Evolutionary conservation across 305 asterid species (phyloP), one percentile per base, ranked within the genome.

Genomic region (Fraxinus sp.): DNA sequence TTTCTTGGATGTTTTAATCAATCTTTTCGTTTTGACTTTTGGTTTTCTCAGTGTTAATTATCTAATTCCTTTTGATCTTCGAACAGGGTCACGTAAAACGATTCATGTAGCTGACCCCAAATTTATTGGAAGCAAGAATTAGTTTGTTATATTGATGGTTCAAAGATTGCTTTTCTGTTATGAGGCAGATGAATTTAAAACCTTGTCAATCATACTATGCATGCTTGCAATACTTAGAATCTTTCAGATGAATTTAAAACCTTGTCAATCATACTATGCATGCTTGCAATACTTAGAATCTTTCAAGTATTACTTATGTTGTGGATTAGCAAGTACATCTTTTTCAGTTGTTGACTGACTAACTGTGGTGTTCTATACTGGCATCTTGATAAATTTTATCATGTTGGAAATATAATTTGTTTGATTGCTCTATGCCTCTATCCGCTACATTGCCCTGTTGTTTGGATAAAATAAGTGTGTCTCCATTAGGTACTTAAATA

Each of bases 281-380:
- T 57, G 57, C 82, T 13, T 57, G 66, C 81, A 10, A 80, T 49
- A 59, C 28, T 18, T 37, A 36, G 72, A 79, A 33, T 28, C 75
- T 79, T 46, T 22, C 30, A 46, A 52, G 28, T 36, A 20, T 5
- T 3, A 62, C 57, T 64, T 7, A 16, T 52, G 5, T 64, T 8
- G 32, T 13, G 16, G 70, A 39, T 26, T 7, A 64, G 13, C 39
- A 77, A 77, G 30, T 35, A 5, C 36, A 9, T 37, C 20, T 78
- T n/a, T 70, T 62, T 3, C 7, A 16, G 66, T 66, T 20, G 49
- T 26, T 70, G 22, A 43, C 78, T 46, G 24, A 7, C 13, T 32
- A 32, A 70, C 32, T 66, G 36, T 66, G 35, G 74, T 24, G 35
- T 43, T 49, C 1, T 5, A 36, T 76, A 36, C 77, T 59, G 75